A percentile compares a stretch with the other conserved stretches of the same genome.
These are phyloP conservation scores for Hippophae rhamnoides DNA, from an alignment of 306 rosid species.

Conservation along the genomic window DNA sequence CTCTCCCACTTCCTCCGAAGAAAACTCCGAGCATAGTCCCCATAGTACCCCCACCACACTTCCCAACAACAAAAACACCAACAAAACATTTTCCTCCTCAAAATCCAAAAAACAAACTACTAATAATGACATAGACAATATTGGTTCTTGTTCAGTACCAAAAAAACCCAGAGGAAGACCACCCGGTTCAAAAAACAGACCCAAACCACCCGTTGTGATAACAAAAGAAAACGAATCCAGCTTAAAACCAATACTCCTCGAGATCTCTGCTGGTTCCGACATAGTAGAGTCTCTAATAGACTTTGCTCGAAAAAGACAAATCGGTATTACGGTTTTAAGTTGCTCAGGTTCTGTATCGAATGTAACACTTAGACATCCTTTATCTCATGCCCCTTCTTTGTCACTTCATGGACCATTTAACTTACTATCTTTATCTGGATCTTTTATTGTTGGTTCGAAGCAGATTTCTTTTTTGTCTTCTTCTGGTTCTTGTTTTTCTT, in stretches of 20 bases:
- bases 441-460: constrained; percentile 10
- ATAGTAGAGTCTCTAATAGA: constrained; percentile 28
- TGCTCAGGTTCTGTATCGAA: constrained; percentile 37
- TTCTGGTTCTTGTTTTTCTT: constrained; percentile 14
- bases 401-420: constrained; percentile 28
- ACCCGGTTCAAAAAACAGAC: constrained; percentile 58
- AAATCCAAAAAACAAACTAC: not conserved
- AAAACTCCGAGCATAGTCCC: constrained; percentile 24
- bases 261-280: constrained; percentile 39
- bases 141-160: not conserved
- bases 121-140: not conserved
- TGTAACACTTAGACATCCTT: constrained; percentile 22
- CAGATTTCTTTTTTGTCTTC: not conserved
- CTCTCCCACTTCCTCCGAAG: constrained; percentile 21
- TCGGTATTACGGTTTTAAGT: constrained; percentile 24
- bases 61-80: not conserved
- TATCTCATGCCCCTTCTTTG: constrained; percentile 6
- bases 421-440: constrained; percentile 30
- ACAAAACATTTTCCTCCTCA: constrained; percentile 12
- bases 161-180: constrained; percentile 56
- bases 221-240: constrained; percentile 15
- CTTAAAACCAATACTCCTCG: constrained; percentile 27
- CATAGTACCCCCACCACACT: constrained; percentile 14
- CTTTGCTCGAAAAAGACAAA: constrained; percentile 20
- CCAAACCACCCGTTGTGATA: constrained; percentile 37